These are phyloP conservation scores for Albatrellus ellisii DNA, from an alignment of 768 basidiomycete genomes.

Conservation along the genomic window DNA sequence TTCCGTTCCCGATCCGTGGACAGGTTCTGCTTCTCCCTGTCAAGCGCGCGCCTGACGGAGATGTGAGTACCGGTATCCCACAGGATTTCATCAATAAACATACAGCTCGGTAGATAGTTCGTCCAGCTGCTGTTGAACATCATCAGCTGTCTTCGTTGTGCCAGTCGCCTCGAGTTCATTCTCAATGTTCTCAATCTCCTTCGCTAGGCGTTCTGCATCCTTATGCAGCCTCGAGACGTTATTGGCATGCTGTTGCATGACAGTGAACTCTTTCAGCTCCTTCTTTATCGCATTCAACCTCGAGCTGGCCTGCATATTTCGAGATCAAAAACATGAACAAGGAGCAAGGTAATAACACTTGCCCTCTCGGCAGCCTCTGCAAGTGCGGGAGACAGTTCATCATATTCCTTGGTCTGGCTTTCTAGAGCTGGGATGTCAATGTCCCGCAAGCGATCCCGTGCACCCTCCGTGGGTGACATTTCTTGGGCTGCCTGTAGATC, in stretches of 20 bases:
- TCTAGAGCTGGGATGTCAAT: conserved; percentile 60
- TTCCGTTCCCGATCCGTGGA: conserved; percentile 51
- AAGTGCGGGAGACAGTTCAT: conserved; percentile 39
- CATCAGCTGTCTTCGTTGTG: conserved; percentile 70
- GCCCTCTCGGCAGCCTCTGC: conserved; percentile 52
- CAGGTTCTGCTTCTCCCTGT: conserved; percentile 47
- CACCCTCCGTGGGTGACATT: conserved; percentile 42
- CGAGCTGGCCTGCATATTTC: conserved; percentile 42
- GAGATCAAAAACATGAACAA: neutral
- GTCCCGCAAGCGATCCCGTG: conserved; percentile 37
- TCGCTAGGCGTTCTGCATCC: conserved; percentile 44
- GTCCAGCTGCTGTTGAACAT: conserved; percentile 72
- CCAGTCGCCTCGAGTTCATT: conserved; percentile 57
- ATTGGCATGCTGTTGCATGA: conserved; percentile 46
- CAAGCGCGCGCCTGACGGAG: conserved; percentile 41
- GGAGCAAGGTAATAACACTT: conserved; percentile 8
- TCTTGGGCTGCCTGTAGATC: conserved; percentile 44
- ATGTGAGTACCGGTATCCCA: neutral
- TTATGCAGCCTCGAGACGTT: conserved; percentile 44
- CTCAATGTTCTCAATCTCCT: conserved; percentile 55
- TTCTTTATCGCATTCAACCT: conserved; percentile 38
- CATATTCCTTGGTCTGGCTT: conserved; percentile 42
- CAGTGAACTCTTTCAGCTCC: conserved; percentile 45
- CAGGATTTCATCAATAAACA: conserved; percentile 17
- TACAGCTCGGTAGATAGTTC: conserved; percentile 53